A percentile compares a stretch with the other conserved stretches of the same genome.
phyloP scores from a whole-genome alignment of 2,329 filamentous ascomycete species.

The Botrytis elliptica region DNA sequence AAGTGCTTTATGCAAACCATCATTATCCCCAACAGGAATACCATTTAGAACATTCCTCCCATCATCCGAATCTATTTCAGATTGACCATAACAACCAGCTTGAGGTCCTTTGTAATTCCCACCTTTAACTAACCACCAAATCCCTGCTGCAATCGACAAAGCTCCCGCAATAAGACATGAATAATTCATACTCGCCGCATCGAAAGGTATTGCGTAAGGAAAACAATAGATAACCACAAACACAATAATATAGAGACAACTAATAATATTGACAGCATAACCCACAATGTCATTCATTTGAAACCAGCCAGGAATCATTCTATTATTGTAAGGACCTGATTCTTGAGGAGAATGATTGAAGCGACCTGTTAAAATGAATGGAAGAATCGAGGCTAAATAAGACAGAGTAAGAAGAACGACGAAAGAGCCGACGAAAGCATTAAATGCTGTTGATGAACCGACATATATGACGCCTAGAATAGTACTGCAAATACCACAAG shows the following conservation, averaged over 20 bases:
- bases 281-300: slow-evolving; percentile 50
- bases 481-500: slow-evolving; percentile 50
- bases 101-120: slow-evolving; percentile 33
- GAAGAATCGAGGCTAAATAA: slow-evolving; percentile 63
- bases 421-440: slow-evolving; percentile 62
- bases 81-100: neutral
- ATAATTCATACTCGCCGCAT: slow-evolving; percentile 54
- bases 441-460: slow-evolving; percentile 64
- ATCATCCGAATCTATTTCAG: neutral
- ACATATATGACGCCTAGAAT: slow-evolving; percentile 64
- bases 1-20: neutral
- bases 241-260: slow-evolving; percentile 56
- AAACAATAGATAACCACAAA: slow-evolving; percentile 66
- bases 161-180: slow-evolving; percentile 47
- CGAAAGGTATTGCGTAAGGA: slow-evolving; percentile 48
- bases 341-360: slow-evolving; percentile 23
- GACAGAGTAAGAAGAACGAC: slow-evolving; percentile 55
- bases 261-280: slow-evolving; percentile 51
- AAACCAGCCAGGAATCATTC: slow-evolving; percentile 57
- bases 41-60: neutral
- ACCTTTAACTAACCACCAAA: slow-evolving; percentile 45
- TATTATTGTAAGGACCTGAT: slow-evolving; percentile 31
- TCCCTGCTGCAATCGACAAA: slow-evolving; percentile 42
- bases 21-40: neutral
- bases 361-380: slow-evolving; percentile 50